Conservation (phyloP, 2,329 filamentous ascomycete species). For the Diaporthe helianthi region DNA sequence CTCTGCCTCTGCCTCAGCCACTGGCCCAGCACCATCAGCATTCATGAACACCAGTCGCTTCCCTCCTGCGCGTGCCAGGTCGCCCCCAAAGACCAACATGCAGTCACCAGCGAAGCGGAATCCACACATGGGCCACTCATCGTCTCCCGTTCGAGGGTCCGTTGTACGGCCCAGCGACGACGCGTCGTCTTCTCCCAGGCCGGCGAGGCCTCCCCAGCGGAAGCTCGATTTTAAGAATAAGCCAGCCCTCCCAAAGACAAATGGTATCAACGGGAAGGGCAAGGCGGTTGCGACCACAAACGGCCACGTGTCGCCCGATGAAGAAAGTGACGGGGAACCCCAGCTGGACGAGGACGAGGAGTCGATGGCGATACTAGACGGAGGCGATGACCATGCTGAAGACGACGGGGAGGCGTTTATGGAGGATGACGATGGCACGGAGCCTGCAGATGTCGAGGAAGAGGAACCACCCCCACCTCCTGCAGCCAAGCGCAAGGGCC, state of each 20-base stretch:
- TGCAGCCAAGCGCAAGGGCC: constrained; percentile 26
- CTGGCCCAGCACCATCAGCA: constrained; percentile 61
- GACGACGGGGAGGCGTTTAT: constrained; percentile 38
- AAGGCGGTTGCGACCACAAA: constrained; percentile 33
- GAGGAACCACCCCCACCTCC: constrained; percentile 34
- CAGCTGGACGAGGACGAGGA: constrained; percentile 40
- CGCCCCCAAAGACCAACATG: constrained; percentile 69
- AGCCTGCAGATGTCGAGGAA: constrained; percentile 37
- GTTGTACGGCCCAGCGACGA: constrained; percentile 43
- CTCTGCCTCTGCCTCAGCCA: constrained; percentile 45
- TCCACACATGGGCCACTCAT: constrained; percentile 61
- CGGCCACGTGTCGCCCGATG: constrained; percentile 30
- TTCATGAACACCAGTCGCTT: constrained; percentile 57
- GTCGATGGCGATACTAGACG: constrained; percentile 39
- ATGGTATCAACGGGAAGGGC: constrained; percentile 39
- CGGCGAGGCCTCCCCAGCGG: constrained; percentile 55
- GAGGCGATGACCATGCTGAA: constrained; percentile 48
- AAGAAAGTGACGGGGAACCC: constrained; percentile 41
- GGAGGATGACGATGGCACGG: constrained; percentile 32
- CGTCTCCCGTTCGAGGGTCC: constrained; percentile 55
- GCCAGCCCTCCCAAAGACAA: constrained; percentile 42
- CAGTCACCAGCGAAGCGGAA: constrained; percentile 68
- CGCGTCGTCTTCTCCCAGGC: constrained; percentile 35
- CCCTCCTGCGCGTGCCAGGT: constrained; percentile 57
- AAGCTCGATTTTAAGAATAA: constrained; percentile 58